Evolutionary conservation across 1,139 yeast genomes (phyloP), one percentile per base, ranked within the genome.

Genomic region (Geotrichum restrictum): DNA sequence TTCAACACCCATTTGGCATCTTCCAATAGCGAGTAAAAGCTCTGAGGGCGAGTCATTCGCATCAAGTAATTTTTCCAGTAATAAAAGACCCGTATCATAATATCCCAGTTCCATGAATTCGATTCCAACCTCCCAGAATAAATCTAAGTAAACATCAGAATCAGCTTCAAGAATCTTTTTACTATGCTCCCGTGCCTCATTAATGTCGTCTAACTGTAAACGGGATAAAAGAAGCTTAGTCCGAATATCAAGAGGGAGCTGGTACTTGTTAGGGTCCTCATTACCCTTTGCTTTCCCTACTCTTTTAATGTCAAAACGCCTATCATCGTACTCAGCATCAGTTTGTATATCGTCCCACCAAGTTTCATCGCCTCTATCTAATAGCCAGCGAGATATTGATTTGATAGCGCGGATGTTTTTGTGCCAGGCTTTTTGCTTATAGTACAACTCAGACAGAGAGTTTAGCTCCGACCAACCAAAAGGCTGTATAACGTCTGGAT

Each of bases 401-500:
- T 86, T 85, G 45, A 88, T 77, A 0, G 81, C 75, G 52, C 76
- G 77, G 19, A 89, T 76, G 1, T 93, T 94, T 14, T 79, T 73
- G 5, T 68, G 62, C 77, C 83, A 87, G 8, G 83, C 81, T 43
- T 79, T 79, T 56, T 83, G 84, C 52, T 82, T 81, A 34, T 83
- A 76, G 64, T 85, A 86, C 34, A 93, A 71, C 63, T 93, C 98
- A 8, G 87, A 78, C 47, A 93, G 71, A 56, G 88, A 87, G 64
- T 93, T 91, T 49, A 93, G 74, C 59, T 88, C 93, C 0, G 95
- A 85, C 95, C 96, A 91, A 43, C 83, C 88, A 67, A 93, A 91
- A 18, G 58, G 60, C 13, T 63, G 62, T 31, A 64, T 66, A 1
- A 59, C 59, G 10, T 54, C 58, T 10, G 53, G 56, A 18, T 57